Evolutionary conservation across 2,329 filamentous ascomycete genomes (phyloP).

Genomic region (Pseudocercospora pini-densiflorae): DNA sequence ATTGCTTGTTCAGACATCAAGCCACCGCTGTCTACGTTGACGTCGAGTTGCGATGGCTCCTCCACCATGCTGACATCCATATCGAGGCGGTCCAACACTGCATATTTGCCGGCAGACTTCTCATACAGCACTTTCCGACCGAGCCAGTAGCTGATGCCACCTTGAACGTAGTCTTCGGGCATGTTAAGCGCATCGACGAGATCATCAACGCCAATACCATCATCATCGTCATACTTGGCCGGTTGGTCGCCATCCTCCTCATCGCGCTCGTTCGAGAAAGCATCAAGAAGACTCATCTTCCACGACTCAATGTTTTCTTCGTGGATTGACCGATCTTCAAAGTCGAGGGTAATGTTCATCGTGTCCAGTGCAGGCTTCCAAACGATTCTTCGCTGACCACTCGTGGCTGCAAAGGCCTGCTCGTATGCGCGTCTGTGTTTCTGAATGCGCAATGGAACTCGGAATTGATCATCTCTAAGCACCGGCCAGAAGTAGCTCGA

Average conservation of each 20-base stretch:
- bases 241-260: slow-evolving; percentile 41
- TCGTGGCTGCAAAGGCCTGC: slow-evolving; percentile 75
- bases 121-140: slow-evolving; percentile 68
- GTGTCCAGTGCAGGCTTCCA: slow-evolving; percentile 86
- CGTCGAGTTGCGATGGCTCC: slow-evolving; percentile 42
- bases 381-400: slow-evolving; percentile 81
- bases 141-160: slow-evolving; percentile 74
- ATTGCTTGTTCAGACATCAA: slow-evolving; percentile 60
- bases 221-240: slow-evolving; percentile 17
- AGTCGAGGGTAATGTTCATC: slow-evolving; percentile 72
- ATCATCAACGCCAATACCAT: slow-evolving; percentile 44
- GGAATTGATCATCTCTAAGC: slow-evolving; percentile 71
- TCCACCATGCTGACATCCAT: slow-evolving; percentile 33
- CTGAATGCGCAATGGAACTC: slow-evolving; percentile 62
- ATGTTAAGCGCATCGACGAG: slow-evolving; percentile 66
- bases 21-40: slow-evolving; percentile 51
- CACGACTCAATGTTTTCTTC: slow-evolving; percentile 77
- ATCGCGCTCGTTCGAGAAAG: slow-evolving; percentile 61
- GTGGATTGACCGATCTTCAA: slow-evolving; percentile 76
- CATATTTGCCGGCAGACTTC: slow-evolving; percentile 57
- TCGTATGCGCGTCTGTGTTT: slow-evolving; percentile 73
- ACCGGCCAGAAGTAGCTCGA: slow-evolving; percentile 94
- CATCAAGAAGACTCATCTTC: slow-evolving; percentile 85
- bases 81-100: slow-evolving; percentile 69
- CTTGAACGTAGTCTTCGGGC: slow-evolving; percentile 71